These are phyloP conservation scores for Grosmannia serpens DNA, from an alignment of 2,329 filamentous ascomycete species.

Conservation along the genomic window DNA sequence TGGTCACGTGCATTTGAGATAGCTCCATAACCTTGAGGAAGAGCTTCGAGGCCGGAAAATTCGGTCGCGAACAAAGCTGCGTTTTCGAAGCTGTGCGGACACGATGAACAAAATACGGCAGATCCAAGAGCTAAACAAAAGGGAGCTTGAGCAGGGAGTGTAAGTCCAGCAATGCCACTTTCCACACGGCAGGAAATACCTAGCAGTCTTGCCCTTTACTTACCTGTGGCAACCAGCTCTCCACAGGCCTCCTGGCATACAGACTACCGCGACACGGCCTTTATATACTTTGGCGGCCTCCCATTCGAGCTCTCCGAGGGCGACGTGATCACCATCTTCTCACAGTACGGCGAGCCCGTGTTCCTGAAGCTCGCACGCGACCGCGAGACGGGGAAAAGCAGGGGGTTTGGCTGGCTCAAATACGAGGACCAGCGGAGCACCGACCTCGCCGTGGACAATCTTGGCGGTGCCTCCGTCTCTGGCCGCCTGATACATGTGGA, in stretches of 20 bases:
- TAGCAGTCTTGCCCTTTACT: neutral
- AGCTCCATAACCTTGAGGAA: neutral
- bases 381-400: conserved; percentile 90
- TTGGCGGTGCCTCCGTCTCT: conserved; percentile 74
- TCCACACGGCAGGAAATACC: neutral
- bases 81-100: neutral
- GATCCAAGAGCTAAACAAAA: conserved; percentile 86
- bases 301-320: conserved; percentile 90
- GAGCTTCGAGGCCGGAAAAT: neutral
- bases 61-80: neutral
- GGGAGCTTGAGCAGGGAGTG: conserved; percentile 83
- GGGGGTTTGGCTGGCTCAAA: conserved; percentile 91
- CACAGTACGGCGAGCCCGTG: conserved; percentile 89
- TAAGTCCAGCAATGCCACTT: conserved; percentile 29
- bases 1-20: neutral
- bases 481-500: conserved; percentile 78
- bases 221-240: conserved; percentile 35
- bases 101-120: conserved; percentile 89
- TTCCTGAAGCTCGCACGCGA: conserved; percentile 88
- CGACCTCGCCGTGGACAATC: conserved; percentile 90
- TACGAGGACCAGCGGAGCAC: conserved; percentile 97
- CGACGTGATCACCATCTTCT: conserved; percentile 93
- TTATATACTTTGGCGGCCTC: conserved; percentile 89
- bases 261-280: conserved; percentile 92
- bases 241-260: conserved; percentile 90